Evolutionary conservation across 352 stramenopile genomes (phyloP), one percentile per base, ranked within the genome.

Genomic region (Phytophthora podocarpi): DNA sequence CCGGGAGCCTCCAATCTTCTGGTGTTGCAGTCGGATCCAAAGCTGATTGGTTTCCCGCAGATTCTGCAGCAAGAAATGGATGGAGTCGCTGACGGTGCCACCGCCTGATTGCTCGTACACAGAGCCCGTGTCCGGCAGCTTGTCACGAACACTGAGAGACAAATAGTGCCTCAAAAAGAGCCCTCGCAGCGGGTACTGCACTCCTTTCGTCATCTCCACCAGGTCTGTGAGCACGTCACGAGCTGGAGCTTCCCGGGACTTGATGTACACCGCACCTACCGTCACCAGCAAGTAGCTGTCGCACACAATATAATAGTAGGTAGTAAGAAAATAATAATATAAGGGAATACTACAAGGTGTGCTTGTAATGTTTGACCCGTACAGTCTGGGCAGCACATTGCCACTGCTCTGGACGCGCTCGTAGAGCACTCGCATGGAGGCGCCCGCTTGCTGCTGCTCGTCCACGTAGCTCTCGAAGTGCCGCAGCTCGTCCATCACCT

Each of bases 141-240:
- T 97, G 69, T 99, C 96, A 48, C 97, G 96, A 21, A 97, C 85
- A 21, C 78, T 82, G 13, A 88, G 71, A 15, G 89, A 91, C 34
- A 99, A 82, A 77, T 99, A 99, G 69, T 99, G 90, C 42, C 97
- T 82, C 56, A 99, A 77, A 74, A 99, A 99, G 10, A 99, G 85
- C 10, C 97, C 98, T 23, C 98, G 82, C 51, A 99, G 89, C 2
- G 98, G 97, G 70, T 99, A 97, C 72, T 99, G 98, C 26, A 99
- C 97, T 53, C 97, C 98, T 72, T 99, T 99, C 41, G 93, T 95
- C 83, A 99, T 98, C 72, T 99, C 95, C 30, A 98, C 89, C n/a
- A 99, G 73, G 70, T 99, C 98, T 0, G 95, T 95, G 34, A 99
- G 86, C 15, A 99, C 89, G 50, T 98, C 95, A 12, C 89, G 83